Evolutionary conservation across 306 rosid species (phyloP).

Genomic region (Quercus alba): DNA sequence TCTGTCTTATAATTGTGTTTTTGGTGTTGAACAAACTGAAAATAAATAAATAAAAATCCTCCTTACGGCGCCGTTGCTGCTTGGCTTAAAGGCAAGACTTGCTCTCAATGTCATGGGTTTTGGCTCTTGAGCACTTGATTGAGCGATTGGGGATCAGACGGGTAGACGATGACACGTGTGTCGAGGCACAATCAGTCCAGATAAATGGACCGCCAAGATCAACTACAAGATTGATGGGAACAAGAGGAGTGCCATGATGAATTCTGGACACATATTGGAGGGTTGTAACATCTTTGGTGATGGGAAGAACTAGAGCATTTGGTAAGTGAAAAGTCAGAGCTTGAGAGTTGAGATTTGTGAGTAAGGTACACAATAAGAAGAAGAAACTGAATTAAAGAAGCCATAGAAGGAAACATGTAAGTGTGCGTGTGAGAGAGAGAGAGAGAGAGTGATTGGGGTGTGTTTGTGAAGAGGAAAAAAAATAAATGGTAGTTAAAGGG

Average conservation of each 20-base stretch:
- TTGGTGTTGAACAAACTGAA: too few species aligned
- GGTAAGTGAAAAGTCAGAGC: too few species aligned
- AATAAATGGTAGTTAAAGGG: neutral
- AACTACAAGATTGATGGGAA: constrained; percentile 36
- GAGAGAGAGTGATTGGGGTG: neutral
- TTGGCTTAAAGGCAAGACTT: too few species aligned
- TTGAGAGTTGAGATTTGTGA: too few species aligned
- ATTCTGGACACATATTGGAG: constrained; percentile 56
- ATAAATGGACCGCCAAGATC: constrained; percentile 25
- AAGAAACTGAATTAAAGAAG: too few species aligned
- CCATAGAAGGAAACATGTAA: too few species aligned
- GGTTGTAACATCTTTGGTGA: constrained; percentile 43
- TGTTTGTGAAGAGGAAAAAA: neutral
- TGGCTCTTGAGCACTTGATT: constrained; percentile 48
- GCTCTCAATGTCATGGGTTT: constrained; percentile 6
- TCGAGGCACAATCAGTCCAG: constrained; percentile 46
- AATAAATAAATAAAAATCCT: too few species aligned
- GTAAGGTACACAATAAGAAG: too few species aligned
- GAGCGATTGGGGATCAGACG: constrained; percentile 42
- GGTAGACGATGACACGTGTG: constrained; percentile 24
- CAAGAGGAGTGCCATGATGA: constrained; percentile 38
- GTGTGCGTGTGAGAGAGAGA: too few species aligned
- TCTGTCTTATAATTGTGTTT: too few species aligned
- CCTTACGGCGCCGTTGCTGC: too few species aligned
- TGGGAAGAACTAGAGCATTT: constrained; percentile 13